Conservation (phyloP, 352 stramenopile species). For the Globisporangium irregulare region DNA sequence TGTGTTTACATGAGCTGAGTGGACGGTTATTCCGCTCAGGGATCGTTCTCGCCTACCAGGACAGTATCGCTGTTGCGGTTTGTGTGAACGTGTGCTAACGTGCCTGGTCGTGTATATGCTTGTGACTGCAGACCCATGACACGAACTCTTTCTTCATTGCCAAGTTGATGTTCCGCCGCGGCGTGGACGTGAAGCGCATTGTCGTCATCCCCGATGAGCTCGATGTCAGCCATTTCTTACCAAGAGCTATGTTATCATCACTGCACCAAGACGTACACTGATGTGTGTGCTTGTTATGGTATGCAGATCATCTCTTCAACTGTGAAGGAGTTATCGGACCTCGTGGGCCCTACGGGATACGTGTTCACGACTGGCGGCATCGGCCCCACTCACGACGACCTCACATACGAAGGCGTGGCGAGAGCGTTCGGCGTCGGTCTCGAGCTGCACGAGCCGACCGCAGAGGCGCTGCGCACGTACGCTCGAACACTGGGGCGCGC, state of each 20-base stretch:
- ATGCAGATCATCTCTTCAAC: slow-evolving; percentile 62
- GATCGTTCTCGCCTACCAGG: not conserved
- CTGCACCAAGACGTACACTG: not conserved
- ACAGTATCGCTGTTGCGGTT: not conserved
- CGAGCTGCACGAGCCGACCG: slow-evolving; percentile 63
- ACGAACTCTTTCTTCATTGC: slow-evolving; percentile 84
- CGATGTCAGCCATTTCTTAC: slow-evolving; percentile 28
- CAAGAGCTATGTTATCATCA: not conserved
- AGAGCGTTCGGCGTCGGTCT: slow-evolving; percentile 67
- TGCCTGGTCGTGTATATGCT: not conserved
- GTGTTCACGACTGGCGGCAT: slow-evolving; percentile 88
- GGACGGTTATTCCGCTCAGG: not conserved
- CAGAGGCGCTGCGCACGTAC: slow-evolving; percentile 47
- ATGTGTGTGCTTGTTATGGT: not conserved
- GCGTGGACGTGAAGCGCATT: slow-evolving; percentile 73
- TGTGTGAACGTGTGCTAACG: not conserved
- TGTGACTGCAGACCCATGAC: slow-evolving; percentile 61
- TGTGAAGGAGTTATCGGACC: slow-evolving; percentile 71
- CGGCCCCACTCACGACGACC: slow-evolving; percentile 83
- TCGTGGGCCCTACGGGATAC: slow-evolving; percentile 68
- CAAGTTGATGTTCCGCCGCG: slow-evolving; percentile 77
- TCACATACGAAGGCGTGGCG: slow-evolving; percentile 84
- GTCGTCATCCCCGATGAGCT: slow-evolving; percentile 81
- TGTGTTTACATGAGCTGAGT: not conserved
- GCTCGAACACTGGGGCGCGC: slow-evolving; percentile 28